phyloP scores from a whole-genome alignment of 441 rosid genomes.

The Pelargonium citronellum region DNA sequence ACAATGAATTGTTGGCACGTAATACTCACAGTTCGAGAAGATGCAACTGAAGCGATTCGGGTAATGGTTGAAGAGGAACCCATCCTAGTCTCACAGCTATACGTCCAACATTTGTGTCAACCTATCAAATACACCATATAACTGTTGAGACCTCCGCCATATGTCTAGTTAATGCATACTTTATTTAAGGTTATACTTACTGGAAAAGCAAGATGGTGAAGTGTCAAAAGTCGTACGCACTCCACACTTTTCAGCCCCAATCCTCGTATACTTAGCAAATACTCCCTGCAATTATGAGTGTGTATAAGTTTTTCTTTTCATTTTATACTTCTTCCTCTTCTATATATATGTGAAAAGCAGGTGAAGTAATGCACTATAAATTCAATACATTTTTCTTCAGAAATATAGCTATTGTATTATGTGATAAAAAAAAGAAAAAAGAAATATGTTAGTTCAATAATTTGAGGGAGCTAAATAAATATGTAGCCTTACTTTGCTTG shows the following conservation, averaged over 20 bases:
- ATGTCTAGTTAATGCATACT: constrained; percentile 13
- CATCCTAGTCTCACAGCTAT: constrained; percentile 98
- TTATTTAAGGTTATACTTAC: constrained; percentile 42
- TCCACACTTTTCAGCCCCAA: constrained; percentile 96
- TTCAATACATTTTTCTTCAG: neutral
- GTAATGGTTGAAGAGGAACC: constrained; percentile 96
- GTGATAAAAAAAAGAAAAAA: neutral
- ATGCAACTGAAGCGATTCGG: constrained; percentile 90
- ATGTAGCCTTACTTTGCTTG: constrained; percentile 65
- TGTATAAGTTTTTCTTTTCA: neutral
- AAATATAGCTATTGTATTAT: neutral
- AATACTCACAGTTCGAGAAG: constrained; percentile 79
- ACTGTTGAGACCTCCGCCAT: constrained; percentile 20
- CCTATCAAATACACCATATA: constrained; percentile 42
- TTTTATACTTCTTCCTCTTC: neutral
- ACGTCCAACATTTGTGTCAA: constrained; percentile 95
- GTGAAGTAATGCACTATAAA: neutral
- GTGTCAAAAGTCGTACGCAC: constrained; percentile 90
- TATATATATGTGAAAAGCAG: neutral
- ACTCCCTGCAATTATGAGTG: constrained; percentile 48
- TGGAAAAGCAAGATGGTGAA: constrained; percentile 92
- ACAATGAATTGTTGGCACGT: neutral
- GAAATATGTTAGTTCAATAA: neutral
- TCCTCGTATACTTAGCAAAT: constrained; percentile 76
- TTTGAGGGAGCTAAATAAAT: neutral